Base-by-base conservation (phyloP, 2,329 filamentous ascomycete species). In the Diaporthe destruens region DNA sequence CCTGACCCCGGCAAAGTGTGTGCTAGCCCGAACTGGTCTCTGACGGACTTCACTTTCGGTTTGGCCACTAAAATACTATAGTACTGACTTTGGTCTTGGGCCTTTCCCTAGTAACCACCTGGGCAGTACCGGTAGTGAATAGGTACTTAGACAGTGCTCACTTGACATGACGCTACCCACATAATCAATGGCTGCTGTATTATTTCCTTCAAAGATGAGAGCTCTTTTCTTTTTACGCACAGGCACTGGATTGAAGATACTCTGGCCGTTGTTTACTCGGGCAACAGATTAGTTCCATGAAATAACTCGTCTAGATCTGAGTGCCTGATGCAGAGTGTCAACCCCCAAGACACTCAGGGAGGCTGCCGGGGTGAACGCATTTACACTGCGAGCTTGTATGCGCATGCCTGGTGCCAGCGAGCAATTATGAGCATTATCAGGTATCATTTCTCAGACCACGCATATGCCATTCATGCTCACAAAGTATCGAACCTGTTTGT, bases 41-140 rank as follows among this genome's bases (percentile, higher is more conserved):
- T 23, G 18, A 18, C 14, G n/a, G 61, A 53, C 47, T 66, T 66
- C 47, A 53, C 14, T 66, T 53, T 51, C 12, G 11, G 20, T 66
- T 2, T 25, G 2, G 25, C 32, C 47, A 39, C 29, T 6, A 16
- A 53, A 7, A 39, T 51, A 11, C 5, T 32, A 4, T 18, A 1
- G 8, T 25, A 11, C 2, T n/a, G 7, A 8, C 3, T 29, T 7
- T 11, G 6, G 11, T 9, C 1, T 1, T n/a, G n/a, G n/a, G n/a
- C n/a, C n/a, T n/a, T n/a, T 18, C 12, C 11, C 18, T 8, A 8
- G 6, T 7, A n/a, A 55, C 7, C 3, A 23, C n/a, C n/a, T n/a
- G n/a, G n/a, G n/a, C n/a, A n/a, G n/a, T n/a, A n/a, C n/a, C n/a
- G n/a, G 20, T 20, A 36, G n/a, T 51, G n/a, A 25, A 18, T 8